A percentile compares a stretch with the other conserved stretches of the same genome.
Conservation (phyloP, 495 filamentous ascomycete genomes). For the Tuber melanosporum region DNA sequence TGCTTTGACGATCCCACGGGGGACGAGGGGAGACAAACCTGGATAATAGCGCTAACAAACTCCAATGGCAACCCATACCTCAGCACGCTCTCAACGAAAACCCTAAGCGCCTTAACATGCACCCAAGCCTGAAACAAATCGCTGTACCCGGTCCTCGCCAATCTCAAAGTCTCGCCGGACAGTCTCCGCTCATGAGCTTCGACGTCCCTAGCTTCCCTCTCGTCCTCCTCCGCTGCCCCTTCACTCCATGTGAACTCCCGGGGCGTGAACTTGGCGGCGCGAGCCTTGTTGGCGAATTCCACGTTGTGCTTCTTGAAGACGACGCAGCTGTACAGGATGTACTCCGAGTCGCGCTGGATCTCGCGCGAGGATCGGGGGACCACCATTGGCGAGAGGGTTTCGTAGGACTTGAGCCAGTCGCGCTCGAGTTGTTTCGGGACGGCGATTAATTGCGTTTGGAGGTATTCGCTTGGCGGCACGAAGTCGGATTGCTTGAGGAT, state of each 20-base stretch:
- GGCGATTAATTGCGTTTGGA: constrained; percentile 88
- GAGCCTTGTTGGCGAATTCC: constrained; percentile 81
- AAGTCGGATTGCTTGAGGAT: constrained; percentile 72
- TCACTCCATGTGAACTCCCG: constrained; percentile 89
- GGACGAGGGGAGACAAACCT: constrained; percentile 53
- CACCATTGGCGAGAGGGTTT: constrained; percentile 71
- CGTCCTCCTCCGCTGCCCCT: constrained; percentile 79
- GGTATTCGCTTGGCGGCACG: constrained; percentile 86
- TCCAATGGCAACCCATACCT: constrained; percentile 85
- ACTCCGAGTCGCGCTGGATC: constrained; percentile 77
- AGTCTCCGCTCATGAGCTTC: constrained; percentile 74
- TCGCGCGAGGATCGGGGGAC: constrained; percentile 79
- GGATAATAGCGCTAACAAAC: constrained; percentile 74
- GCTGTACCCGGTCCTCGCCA: constrained; percentile 81
- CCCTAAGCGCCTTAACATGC: constrained; percentile 79
- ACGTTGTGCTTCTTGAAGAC: constrained; percentile 81
- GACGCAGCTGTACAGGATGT: constrained; percentile 78
- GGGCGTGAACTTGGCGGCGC: constrained; percentile 88
- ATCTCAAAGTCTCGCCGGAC: constrained; percentile 80
- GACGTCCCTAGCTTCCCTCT: constrained; percentile 72
- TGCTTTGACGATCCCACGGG: neutral
- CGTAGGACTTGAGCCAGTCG: constrained; percentile 83
- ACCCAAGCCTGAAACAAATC: constrained; percentile 93
- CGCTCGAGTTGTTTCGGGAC: constrained; percentile 71
- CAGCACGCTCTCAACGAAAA: constrained; percentile 95